Evolutionary conservation across 768 basidiomycete genomes (phyloP).

Genomic region (Tricholoma saponaceum): DNA sequence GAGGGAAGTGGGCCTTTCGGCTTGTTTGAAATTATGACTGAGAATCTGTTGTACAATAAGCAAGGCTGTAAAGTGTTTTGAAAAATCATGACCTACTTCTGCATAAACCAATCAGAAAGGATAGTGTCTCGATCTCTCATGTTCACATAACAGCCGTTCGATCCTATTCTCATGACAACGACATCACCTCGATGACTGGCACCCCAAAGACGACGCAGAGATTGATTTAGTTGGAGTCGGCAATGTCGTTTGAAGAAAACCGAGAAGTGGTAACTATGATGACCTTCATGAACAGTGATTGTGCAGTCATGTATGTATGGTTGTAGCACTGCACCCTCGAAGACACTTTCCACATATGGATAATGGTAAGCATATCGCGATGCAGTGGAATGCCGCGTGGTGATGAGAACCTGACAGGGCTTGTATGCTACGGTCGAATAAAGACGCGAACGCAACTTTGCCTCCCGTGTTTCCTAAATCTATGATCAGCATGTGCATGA

Average conservation of each 20-base stretch:
- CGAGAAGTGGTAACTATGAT: background rate
- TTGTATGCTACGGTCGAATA: background rate
- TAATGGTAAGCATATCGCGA: background rate
- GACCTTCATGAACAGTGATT: background rate
- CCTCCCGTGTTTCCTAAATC: background rate
- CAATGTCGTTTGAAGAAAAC: slow-evolving; percentile 2
- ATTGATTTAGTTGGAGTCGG: background rate
- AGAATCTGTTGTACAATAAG: background rate
- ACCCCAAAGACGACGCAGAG: background rate
- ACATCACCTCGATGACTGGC: background rate
- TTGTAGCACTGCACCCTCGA: background rate
- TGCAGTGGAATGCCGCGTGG: background rate
- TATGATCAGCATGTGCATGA: background rate
- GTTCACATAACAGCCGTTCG: background rate
- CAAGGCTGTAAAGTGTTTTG: background rate
- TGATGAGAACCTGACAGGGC: background rate
- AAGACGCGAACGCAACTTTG: background rate
- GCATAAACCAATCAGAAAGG: slow-evolving; percentile 1
- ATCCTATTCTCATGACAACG: background rate
- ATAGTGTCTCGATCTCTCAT: slow-evolving; percentile 3
- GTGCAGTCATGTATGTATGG: slow-evolving; percentile 2
- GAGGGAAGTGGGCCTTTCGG: background rate
- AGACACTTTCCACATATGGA: slow-evolving; percentile 1
- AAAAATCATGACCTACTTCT: background rate
- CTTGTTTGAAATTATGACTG: background rate